Conservation (phyloP, 2,329 filamentous ascomycete genomes). For the Trichoderma breve region DNA sequence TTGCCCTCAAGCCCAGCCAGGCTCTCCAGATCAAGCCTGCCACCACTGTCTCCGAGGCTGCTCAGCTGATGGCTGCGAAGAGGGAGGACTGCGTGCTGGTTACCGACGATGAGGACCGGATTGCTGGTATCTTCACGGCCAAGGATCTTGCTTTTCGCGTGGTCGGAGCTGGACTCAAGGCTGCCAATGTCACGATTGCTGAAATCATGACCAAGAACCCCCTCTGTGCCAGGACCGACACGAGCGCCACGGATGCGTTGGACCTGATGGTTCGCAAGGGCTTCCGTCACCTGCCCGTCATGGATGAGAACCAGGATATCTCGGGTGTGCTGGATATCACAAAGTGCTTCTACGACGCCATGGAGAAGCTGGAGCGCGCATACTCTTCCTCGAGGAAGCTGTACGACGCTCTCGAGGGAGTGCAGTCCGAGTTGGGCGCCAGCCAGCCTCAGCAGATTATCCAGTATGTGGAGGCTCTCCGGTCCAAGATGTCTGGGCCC, state of each 20-base stretch:
- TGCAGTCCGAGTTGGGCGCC: slow-evolving; percentile 92
- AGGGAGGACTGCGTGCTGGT: slow-evolving; percentile 96
- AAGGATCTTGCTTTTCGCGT: slow-evolving; percentile 98
- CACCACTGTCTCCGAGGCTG: slow-evolving; percentile 92
- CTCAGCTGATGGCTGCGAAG: slow-evolving; percentile 98
- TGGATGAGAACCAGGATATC: slow-evolving; percentile 99
- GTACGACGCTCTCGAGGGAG: slow-evolving; percentile 95
- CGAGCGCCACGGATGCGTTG: slow-evolving; percentile 93
- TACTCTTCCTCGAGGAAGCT: slow-evolving; percentile 98
- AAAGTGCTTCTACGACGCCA: slow-evolving; percentile 99
- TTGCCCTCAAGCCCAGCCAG: slow-evolving; percentile 90
- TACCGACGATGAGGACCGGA: slow-evolving; percentile 95
- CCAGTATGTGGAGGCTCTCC: slow-evolving; percentile 94
- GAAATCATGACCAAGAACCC: slow-evolving; percentile 99
- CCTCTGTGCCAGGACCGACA: slow-evolving; percentile 93
- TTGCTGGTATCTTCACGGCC: slow-evolving; percentile 97
- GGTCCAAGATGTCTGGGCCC: slow-evolving; percentile 95
- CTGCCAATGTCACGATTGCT: slow-evolving; percentile 85
- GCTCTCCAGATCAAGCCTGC: slow-evolving; percentile 96
- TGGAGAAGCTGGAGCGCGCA: slow-evolving; percentile 98
- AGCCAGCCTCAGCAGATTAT: slow-evolving; percentile 98
- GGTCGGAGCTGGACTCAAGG: slow-evolving; percentile 85
- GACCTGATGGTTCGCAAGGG: slow-evolving; percentile 98
- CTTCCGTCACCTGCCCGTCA: slow-evolving; percentile 94
- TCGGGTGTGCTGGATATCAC: slow-evolving; percentile 97